phyloP scores from a whole-genome alignment of 1,284 basidiomycete species.

The Leccinum subspadiceum region DNA sequence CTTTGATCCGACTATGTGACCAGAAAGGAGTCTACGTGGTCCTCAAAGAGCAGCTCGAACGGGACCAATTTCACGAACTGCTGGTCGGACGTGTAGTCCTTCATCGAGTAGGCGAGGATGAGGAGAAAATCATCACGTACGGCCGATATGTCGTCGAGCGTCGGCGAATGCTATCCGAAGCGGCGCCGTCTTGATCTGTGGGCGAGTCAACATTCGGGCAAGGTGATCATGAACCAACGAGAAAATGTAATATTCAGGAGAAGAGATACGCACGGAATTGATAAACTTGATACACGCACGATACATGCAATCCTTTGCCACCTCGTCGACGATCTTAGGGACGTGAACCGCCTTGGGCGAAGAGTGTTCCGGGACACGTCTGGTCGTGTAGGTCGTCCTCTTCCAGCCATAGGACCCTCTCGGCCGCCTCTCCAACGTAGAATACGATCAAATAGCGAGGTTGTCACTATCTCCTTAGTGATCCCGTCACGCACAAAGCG shows the following conservation, averaged over 20 bases:
- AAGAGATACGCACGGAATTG: conserved; percentile 71
- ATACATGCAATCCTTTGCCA: conserved; percentile 93
- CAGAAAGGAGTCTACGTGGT: no score
- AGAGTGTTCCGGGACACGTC: conserved; percentile 60
- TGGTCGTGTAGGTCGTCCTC: not conserved
- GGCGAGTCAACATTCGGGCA: not conserved
- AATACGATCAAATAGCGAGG: no score
- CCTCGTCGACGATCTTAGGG: conserved; percentile 90
- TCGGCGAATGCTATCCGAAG: conserved; percentile 96
- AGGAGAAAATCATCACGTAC: conserved; percentile 42
- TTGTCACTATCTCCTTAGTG: no score
- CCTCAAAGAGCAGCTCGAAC: no score
- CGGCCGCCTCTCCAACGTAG: no score
- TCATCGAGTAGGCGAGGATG: not conserved
- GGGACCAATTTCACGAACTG: no score
- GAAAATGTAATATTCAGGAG: not conserved
- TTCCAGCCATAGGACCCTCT: no score
- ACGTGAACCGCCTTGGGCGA: conserved; percentile 93
- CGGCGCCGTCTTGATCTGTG: conserved; percentile 91
- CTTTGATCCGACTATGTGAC: no score
- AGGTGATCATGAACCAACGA: not conserved
- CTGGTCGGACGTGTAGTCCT: no score
- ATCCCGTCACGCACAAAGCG: no score
- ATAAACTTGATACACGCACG: conserved; percentile 96
- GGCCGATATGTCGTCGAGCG: conserved; percentile 97